These are phyloP conservation scores for Syzygium oleosum DNA, from an alignment of 345 rosid species.

Conservation along the genomic window DNA sequence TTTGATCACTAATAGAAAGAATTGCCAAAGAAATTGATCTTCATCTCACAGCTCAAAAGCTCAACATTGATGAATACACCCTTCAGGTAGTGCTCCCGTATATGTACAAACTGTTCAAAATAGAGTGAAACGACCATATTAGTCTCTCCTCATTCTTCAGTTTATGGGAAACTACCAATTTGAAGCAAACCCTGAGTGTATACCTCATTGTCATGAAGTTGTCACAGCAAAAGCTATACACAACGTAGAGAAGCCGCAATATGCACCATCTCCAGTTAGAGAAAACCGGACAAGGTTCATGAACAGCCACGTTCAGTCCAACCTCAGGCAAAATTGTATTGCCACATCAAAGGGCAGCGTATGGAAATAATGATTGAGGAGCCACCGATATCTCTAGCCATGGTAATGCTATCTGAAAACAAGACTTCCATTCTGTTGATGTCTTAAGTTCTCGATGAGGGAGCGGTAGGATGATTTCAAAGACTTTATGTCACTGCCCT, in stretches of 20 bases:
- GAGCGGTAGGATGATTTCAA: constrained; percentile 65
- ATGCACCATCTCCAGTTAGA: background rate
- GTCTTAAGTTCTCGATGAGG: constrained; percentile 59
- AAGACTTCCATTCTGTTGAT: constrained; percentile 67
- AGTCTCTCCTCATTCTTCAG: background rate
- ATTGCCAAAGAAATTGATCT: constrained; percentile 57
- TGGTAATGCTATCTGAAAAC: constrained; percentile 74
- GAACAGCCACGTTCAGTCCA: background rate
- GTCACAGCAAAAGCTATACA: constrained; percentile 15
- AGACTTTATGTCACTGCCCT: constrained; percentile 68
- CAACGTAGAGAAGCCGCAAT: constrained; percentile 21
- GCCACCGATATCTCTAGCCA: background rate
- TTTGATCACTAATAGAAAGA: background rate
- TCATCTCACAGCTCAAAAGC: constrained; percentile 30
- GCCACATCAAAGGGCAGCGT: background rate
- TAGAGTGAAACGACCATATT: background rate
- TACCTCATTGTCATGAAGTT: constrained; percentile 23
- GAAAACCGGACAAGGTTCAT: background rate
- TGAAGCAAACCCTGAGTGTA: background rate
- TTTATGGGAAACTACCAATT: background rate
- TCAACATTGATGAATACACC: background rate
- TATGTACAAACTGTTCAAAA: background rate
- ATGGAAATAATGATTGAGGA: background rate
- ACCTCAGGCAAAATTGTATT: background rate
- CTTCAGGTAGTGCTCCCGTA: background rate